Evolutionary conservation across 345 rosid genomes (phyloP), one percentile per base, ranked within the genome.

Genomic region (Erodium maritimum): DNA sequence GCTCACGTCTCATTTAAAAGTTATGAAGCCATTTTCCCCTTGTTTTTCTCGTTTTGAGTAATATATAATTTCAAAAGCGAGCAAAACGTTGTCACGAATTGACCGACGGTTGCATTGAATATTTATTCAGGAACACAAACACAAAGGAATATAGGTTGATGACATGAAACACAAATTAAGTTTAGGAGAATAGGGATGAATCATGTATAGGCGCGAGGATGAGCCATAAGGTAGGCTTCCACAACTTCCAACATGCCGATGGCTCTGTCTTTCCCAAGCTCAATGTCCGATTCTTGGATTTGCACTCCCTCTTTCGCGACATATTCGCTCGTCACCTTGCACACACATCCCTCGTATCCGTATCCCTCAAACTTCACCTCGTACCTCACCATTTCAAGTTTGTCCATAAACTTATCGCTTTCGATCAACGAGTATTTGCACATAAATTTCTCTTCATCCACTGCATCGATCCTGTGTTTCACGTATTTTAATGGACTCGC

Each of bases 181-280:
- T 29, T 29, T 6, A 29, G 37, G 37, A 3, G 33, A 25, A 29
- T 3, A 29, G 9, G 37, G 5, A 5, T 29, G 37, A 29, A 29
- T 67, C n/a, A 60, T n/a, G 25, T 55, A n/a, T 60, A 67, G 12
- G 42, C 66, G 13, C 65, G 53, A 37, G 73, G 77, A 22, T 68
- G 68, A 10, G 73, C 72, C 29, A 60, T 14, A 20, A 73, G 64
- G 67, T 73, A 72, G 1, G 63, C 72, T 48, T 68, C 76, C 19
- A 72, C 24, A 13, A 63, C 69, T 58, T 65, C 68, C 61, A 20
- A 65, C 17, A 73, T 19, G 5, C 73, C 73, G 52, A 62, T 34
- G 19, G 63, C 63, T 23, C 24, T 65, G 11, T 65, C 58, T n/a
- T 65, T 65, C 0, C 69, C 63, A 11, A 37, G 20, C 50, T 53